Conservation (phyloP, 2,329 filamentous ascomycete species). For the Trichoderma hamatum region DNA sequence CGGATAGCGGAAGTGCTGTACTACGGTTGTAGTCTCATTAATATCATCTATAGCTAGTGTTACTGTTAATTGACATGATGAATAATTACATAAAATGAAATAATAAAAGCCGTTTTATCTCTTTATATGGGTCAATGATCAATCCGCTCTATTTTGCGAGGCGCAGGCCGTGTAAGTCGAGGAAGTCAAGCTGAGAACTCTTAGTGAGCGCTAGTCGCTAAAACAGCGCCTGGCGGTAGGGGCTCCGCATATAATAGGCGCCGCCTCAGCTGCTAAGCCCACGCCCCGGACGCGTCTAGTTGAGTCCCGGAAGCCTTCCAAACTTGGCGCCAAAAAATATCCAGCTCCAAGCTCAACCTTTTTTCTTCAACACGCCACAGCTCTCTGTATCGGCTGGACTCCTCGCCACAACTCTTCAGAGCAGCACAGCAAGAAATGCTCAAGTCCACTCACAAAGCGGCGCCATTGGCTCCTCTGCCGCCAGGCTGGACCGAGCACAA, state of each 20-base stretch:
- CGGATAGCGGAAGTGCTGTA: neutral
- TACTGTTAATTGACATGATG: neutral
- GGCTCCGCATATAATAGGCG: neutral
- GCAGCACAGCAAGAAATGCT: conserved; percentile 51
- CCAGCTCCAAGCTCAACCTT: conserved; percentile 7
- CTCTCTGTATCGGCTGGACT: neutral
- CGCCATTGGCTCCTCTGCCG: conserved; percentile 61
- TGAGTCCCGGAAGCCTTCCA: neutral
- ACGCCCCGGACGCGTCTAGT: neutral
- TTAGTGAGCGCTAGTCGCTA: neutral
- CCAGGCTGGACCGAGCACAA: conserved; percentile 92
- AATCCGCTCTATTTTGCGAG: neutral
- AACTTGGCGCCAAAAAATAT: neutral
- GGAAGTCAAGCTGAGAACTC: neutral
- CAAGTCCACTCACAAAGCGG: conserved; percentile 73
- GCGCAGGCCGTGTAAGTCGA: neutral
- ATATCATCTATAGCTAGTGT: neutral
- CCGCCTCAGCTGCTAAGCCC: neutral
- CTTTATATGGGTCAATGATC: neutral
- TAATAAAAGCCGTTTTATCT: neutral
- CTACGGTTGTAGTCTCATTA: neutral
- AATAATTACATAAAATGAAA: neutral
- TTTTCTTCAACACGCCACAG: neutral
- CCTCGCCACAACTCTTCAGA: neutral
- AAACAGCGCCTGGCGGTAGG: neutral